phyloP scores from a whole-genome alignment of 306 rosid species.

The Herpetospermum pedunculosum region DNA sequence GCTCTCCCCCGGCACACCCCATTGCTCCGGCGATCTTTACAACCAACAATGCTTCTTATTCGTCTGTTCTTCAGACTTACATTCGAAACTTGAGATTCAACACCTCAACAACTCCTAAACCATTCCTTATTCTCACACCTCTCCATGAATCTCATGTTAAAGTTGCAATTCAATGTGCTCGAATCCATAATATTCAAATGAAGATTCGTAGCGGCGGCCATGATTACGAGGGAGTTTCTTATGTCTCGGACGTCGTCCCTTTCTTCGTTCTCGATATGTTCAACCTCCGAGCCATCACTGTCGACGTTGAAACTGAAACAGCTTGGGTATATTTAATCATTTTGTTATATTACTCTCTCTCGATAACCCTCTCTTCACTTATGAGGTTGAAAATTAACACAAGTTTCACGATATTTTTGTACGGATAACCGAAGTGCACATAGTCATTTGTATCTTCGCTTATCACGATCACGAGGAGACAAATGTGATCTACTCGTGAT shows the following conservation, averaged over 20 bases:
- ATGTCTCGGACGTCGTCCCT: constrained; percentile 21
- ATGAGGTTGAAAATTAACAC: too few species aligned
- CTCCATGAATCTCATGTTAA: constrained; percentile 32
- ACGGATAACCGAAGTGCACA: too few species aligned
- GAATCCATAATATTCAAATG: constrained; percentile 27
- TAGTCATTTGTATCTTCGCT: too few species aligned
- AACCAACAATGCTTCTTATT: constrained; percentile 20
- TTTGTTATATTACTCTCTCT: too few species aligned
- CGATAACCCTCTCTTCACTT: too few species aligned
- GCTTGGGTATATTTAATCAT: constrained; percentile 16
- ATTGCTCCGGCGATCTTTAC: constrained; percentile 28
- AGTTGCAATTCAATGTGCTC: constrained; percentile 29
- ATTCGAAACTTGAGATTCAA: constrained; percentile 55
- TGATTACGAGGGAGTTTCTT: constrained; percentile 47
- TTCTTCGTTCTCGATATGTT: constrained; percentile 50
- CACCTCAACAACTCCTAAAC: constrained; percentile 35
- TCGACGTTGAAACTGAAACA: constrained; percentile 16
- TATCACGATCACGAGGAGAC: too few species aligned
- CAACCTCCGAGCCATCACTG: constrained; percentile 29
- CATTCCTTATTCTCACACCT: constrained; percentile 36
- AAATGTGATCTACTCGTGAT: too few species aligned
- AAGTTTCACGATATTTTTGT: too few species aligned
- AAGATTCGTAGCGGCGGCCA: constrained; percentile 51
- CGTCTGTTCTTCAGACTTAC: constrained; percentile 37
- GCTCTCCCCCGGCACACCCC: background rate